phyloP scores from a whole-genome alignment of 2,329 filamentous ascomycete genomes.

The Colletotrichum plurivorum region DNA sequence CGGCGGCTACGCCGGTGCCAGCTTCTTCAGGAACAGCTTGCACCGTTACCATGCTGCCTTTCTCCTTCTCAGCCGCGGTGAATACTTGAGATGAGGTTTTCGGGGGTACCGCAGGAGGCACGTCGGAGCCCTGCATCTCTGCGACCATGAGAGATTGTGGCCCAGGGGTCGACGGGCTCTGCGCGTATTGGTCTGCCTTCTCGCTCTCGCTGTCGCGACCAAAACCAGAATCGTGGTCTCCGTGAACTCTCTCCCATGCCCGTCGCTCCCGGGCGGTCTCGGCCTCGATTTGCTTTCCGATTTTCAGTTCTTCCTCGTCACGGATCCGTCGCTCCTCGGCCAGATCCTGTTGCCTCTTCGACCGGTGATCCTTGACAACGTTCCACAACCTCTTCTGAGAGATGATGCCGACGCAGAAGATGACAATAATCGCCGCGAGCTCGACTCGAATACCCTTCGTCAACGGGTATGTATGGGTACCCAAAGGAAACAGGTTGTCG shows the following conservation, averaged over 20 bases:
- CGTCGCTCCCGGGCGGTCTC: slow-evolving; percentile 72
- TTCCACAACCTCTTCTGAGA: slow-evolving; percentile 92
- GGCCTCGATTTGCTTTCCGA: slow-evolving; percentile 77
- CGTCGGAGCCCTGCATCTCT: slow-evolving; percentile 58
- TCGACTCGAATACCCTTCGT: slow-evolving; percentile 91
- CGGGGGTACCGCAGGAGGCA: slow-evolving; percentile 42
- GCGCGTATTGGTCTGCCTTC: slow-evolving; percentile 49
- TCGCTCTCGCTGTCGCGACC: slow-evolving; percentile 64
- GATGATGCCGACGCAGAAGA: slow-evolving; percentile 81
- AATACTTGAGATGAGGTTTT: slow-evolving; percentile 54
- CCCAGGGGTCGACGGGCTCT: slow-evolving; percentile 40
- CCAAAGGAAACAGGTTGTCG: slow-evolving; percentile 81
- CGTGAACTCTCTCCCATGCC: slow-evolving; percentile 85
- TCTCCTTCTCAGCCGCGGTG: slow-evolving; percentile 57
- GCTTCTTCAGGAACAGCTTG: slow-evolving; percentile 66
- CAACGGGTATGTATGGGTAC: slow-evolving; percentile 84
- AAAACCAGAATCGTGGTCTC: slow-evolving; percentile 67
- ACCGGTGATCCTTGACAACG: slow-evolving; percentile 76
- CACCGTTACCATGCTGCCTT: slow-evolving; percentile 65
- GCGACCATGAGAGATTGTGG: slow-evolving; percentile 53
- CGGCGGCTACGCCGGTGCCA: slow-evolving; percentile 46
- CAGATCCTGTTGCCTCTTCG: slow-evolving; percentile 64
- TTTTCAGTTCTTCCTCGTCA: slow-evolving; percentile 76
- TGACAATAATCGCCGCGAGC: slow-evolving; percentile 81
- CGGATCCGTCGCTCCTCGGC: slow-evolving; percentile 67